Base-by-base conservation (phyloP, 192 early-diverging fungal genomes). In the Coemansia sp. region DNA sequence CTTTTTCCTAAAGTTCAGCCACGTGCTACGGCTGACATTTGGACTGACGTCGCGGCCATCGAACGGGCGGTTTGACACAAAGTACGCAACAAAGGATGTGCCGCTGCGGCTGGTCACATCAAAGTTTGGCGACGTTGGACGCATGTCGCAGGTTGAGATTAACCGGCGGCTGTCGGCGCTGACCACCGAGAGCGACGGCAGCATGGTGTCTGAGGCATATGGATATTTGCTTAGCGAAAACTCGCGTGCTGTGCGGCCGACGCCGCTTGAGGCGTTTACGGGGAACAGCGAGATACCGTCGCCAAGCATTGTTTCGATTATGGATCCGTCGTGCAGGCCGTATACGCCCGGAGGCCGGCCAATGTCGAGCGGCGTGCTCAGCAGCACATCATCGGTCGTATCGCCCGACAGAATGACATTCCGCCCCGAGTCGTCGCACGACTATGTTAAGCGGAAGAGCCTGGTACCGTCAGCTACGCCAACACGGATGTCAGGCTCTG, bases 71-170 rank as follows among this genome's bases (percentile, higher is more conserved):
- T 67, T 71, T 22, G 72, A 79, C 62, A 74, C 72, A 43, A 67
- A 68, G 45, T 68, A 75, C 23, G 66, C 72, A 9, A 80, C 72
- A 19, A 80, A 80, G 66, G 77, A 80, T 12, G 65, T 80, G 3
- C 77, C 77, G 6, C 48, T 80, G 56, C 77, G 77, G 1, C 55
- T 80, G 43, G 77, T 80, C 23, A 80, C 77, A 7, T 75, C 72
- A 41, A 80, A 80, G 63, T 80, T 80, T 63, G 77, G 77, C 49
- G 72, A 80, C 47, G 72, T 80, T 7, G 77, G 77, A 3, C 72
- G 71, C 10, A 64, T 62, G 62, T 80, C 77, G 57, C 77, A 80
- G 65, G 77, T 60, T 15, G 77, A 80, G 14, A 80, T 80, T 54
- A 80, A 80, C 69, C 70, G 66, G 43, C 60, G 77, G 15, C 45